These are phyloP conservation scores for Scedosporium apiospermum DNA, from an alignment of 2,329 filamentous ascomycete species.

Conservation along the genomic window DNA sequence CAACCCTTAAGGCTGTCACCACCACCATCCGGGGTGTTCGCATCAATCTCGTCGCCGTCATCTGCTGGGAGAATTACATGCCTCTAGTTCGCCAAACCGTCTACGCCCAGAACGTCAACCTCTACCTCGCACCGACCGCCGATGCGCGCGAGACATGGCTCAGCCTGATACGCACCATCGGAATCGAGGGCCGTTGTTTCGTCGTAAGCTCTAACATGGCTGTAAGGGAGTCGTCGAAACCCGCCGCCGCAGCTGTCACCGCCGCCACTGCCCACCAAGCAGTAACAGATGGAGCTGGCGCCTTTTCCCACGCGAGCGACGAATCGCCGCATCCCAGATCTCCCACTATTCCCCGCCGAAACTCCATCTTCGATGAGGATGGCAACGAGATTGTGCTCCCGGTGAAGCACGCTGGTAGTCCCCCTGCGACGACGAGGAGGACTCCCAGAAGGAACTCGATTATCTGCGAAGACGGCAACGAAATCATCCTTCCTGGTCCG, in stretches of 20 bases:
- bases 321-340: neutral
- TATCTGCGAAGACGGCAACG: slow-evolving; percentile 44
- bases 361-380: slow-evolving; percentile 34
- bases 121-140: slow-evolving; percentile 85
- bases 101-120: slow-evolving; percentile 83
- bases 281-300: neutral
- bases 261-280: neutral
- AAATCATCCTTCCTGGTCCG: slow-evolving; percentile 36
- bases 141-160: slow-evolving; percentile 79
- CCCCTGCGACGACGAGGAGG: slow-evolving; percentile 10
- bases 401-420: neutral
- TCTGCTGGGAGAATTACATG: slow-evolving; percentile 98
- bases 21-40: slow-evolving; percentile 71
- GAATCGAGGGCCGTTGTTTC: slow-evolving; percentile 72
- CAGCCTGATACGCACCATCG: slow-evolving; percentile 71
- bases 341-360: slow-evolving; percentile 16
- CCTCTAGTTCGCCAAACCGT: slow-evolving; percentile 73
- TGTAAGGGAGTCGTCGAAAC: slow-evolving; percentile 30
- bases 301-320: neutral
- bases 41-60: slow-evolving; percentile 74
- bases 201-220: slow-evolving; percentile 84
- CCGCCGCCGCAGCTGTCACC: slow-evolving; percentile 14
- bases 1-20: slow-evolving; percentile 68
- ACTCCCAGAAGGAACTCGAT: slow-evolving; percentile 28
- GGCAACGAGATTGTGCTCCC: slow-evolving; percentile 37